phyloP scores from a whole-genome alignment of 805 yeast species.

The Starmerella bombi region DNA sequence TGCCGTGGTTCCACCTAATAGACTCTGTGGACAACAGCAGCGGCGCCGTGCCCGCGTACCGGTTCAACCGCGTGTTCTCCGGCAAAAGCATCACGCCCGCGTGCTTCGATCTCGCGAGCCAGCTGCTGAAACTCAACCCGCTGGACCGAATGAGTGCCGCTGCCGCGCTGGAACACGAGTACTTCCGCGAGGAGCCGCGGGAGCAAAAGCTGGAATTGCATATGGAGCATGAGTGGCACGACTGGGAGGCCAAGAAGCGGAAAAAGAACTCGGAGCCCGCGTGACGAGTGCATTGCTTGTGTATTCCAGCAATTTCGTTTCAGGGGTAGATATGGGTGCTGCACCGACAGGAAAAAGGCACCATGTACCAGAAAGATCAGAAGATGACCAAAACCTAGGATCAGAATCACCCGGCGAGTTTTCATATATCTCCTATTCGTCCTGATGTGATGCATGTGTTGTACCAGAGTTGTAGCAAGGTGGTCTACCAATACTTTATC shows the following conservation, averaged over 20 bases:
- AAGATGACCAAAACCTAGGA: too few relatives aligned
- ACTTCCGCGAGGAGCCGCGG: constrained; percentile 56
- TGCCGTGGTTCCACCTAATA: constrained; percentile 90
- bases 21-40: constrained; percentile 36
- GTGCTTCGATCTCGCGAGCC: constrained; percentile 47
- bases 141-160: constrained; percentile 48
- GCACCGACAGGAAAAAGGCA: too few relatives aligned
- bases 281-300: too few relatives aligned
- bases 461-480: too few relatives aligned
- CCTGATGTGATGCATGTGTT: too few relatives aligned
- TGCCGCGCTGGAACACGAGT: constrained; percentile 55
- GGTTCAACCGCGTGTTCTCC: constrained; percentile 35
- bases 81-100: constrained; percentile 31
- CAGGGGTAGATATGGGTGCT: too few relatives aligned
- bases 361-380: too few relatives aligned
- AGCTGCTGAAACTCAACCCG: constrained; percentile 60
- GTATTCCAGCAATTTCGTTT: too few relatives aligned
- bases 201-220: constrained; percentile 49
- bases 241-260: constrained; percentile 80
- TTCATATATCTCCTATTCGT: too few relatives aligned
- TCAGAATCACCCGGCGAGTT: too few relatives aligned
- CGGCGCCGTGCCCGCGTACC: constrained; percentile 8
- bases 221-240: constrained; percentile 84
- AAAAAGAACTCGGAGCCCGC: constrained; percentile 26
- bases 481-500: too few relatives aligned